Base-by-base conservation (phyloP, 1,139 yeast genomes). In the Blastobotrys ciferrii region DNA sequence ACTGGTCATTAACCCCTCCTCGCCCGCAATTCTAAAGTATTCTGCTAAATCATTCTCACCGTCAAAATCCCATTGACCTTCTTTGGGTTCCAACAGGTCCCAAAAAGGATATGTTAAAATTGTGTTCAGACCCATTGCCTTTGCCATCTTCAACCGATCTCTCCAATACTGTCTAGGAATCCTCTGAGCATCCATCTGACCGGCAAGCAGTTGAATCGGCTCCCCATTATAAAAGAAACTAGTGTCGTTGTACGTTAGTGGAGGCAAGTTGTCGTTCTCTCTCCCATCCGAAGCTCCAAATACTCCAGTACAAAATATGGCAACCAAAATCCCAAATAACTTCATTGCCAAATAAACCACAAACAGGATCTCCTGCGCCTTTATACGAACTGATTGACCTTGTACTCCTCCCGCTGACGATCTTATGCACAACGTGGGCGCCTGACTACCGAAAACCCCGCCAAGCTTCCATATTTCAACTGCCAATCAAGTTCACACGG, bases 181-280 rank as follows among this genome's bases (percentile, higher is more conserved):
- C 18, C 49, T 25, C 33, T 46, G 49, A n/a, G 45, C 42, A 20
- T 46, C 49, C 42, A 43, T 46, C 28, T 46, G 49, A 3, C 49
- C 49, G 12, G 36, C 49, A 2, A 46, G 14, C 4, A 43, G 14
- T 25, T 46, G 49, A 15, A 35, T 25, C n/a, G 49, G 46, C 35
- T 46, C 30, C 5, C 32, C 40, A 32, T 46, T 32, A 13, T 23
- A 43, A 25, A 33, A 32, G 39, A 46, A 46, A 15, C 42, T 37
- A 17, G 32, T 15, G 13, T 36, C 19, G 30, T 42, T 37, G 40
- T 46, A 46, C n/a, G 42, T 32, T 18, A 46, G 43, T 4, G 46
- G 46, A 11, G 20, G 20, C 18, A 36, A 9, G 3, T 43, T 32
- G 12, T 37, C 23, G 31, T 43, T 43, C 2, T 5, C 28, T 9